Base-by-base conservation (phyloP, 306 rosid genomes). In the Canavalia ensiformis region DNA sequence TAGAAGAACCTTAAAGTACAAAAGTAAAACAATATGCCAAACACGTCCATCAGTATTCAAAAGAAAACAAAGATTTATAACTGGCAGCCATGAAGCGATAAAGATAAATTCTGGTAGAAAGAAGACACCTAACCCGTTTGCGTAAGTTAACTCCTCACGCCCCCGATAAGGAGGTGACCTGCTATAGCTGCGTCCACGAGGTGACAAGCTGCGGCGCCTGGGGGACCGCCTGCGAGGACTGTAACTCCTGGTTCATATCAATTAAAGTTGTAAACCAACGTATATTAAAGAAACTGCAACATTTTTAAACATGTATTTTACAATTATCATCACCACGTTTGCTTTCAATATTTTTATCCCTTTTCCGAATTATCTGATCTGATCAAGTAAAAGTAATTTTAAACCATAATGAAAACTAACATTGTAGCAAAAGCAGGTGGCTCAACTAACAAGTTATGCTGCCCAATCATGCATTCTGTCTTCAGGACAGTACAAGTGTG, bases 171-270 rank as follows among this genome's bases (percentile, higher is more conserved):
- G 94, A 75, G 97, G 97, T 30, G 99, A 96, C 90, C 89, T 89
- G 90, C 99, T 96, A 60, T 82, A 86, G 89, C 98, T 96, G 67
- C 92, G 93, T 41, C 97, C 97, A 75, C 94, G 97, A 62, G 99
- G 99, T 59, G 98, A 88, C 87, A 90, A 28, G 49, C 99, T 96
- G 68, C 97, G 98, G 76, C 92, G 94, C 71, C 84, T 87, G 8
- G 93, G 94, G 28, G 97, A 92, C 30, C 90, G 84, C 58, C 89
- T 91, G 68, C 81, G 90, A 25, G 97, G 94, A 83, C 97, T 92
- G 80, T 83, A 89, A 83, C 93, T 89, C 90, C 93, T 90, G 84
- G 12, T 79, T 77, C 41, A 84, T 39, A 78, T 30, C 30, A 74
- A 67, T 13, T 12, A 30, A 52, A 13, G 54, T 39, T 11, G 18